Percentiles rank a stretch among this genome's conserved stretches.
Conservation (phyloP, 306 rosid species). For the Castanea mollissima region DNA sequence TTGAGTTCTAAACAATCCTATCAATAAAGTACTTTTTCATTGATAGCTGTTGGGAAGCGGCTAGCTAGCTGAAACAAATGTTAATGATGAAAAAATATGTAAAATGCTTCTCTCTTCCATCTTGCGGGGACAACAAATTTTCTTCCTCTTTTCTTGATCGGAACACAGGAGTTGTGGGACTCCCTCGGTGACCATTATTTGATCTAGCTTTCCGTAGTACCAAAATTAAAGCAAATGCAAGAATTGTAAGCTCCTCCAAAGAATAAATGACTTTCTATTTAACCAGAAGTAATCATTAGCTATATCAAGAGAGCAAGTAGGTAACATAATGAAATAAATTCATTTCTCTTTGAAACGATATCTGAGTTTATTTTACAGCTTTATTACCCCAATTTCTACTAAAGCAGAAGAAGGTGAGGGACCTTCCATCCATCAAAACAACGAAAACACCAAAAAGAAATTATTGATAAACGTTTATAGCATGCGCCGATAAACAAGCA, state of each 20-base stretch:
- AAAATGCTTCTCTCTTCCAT: neutral
- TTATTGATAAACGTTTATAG: conserved; percentile 7
- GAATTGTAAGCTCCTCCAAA: neutral
- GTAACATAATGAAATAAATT: neutral
- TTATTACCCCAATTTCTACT: neutral
- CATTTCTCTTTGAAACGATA: neutral
- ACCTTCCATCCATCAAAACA: conserved; percentile 21
- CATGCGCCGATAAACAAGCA: neutral
- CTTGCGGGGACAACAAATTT: neutral
- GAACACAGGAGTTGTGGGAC: neutral
- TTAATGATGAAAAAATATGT: neutral
- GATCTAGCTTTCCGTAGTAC: neutral
- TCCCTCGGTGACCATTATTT: neutral
- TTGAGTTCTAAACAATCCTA: too few species aligned
- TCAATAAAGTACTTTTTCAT: too few species aligned
- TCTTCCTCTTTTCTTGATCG: neutral
- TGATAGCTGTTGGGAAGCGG: neutral
- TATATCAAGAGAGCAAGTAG: neutral
- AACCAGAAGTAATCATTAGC: neutral
- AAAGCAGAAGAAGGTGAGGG: conserved; percentile 16
- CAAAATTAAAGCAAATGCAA: neutral
- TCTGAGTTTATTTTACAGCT: neutral
- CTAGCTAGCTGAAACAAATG: neutral
- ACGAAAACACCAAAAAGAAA: neutral
- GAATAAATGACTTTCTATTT: neutral